Conservation (phyloP, 2,329 filamentous ascomycete genomes). For the Verticillium albo-atrum region DNA sequence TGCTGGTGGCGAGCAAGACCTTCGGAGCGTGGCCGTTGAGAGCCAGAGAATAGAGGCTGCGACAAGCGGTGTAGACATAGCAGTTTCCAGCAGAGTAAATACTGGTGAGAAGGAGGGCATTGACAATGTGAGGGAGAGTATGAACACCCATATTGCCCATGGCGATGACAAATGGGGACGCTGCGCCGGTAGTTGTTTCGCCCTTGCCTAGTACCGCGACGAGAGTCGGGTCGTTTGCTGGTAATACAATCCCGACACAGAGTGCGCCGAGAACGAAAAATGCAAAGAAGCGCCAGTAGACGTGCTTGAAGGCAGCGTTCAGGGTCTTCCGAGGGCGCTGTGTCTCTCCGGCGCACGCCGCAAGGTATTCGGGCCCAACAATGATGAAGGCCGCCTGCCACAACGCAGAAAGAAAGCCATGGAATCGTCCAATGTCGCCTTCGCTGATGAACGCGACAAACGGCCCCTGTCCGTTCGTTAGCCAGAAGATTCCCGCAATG, state of each 20-base stretch:
- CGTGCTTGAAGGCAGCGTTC: slow-evolving; percentile 66
- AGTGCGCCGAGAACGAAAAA: slow-evolving; percentile 70
- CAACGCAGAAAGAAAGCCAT: slow-evolving; percentile 65
- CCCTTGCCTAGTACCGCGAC: slow-evolving; percentile 23
- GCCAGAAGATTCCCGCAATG: no score
- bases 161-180: slow-evolving; percentile 60
- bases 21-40: slow-evolving; percentile 46
- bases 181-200: slow-evolving; percentile 39
- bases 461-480: slow-evolving; percentile 33
- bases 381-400: slow-evolving; percentile 63
- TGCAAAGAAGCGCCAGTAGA: slow-evolving; percentile 66
- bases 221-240: slow-evolving; percentile 58
- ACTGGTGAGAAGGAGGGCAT: slow-evolving; percentile 51
- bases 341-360: slow-evolving; percentile 65
- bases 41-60: slow-evolving; percentile 51
- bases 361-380: slow-evolving; percentile 64
- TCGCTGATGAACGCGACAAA: slow-evolving; percentile 57
- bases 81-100: slow-evolving; percentile 53
- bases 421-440: slow-evolving; percentile 60
- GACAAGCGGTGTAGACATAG: slow-evolving; percentile 52
- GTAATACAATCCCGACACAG: slow-evolving; percentile 60
- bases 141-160: slow-evolving; percentile 50
- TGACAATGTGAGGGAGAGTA: slow-evolving; percentile 53
- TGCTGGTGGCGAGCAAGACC: slow-evolving; percentile 47
- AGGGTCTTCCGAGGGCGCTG: slow-evolving; percentile 60